A percentile compares a stretch with the other conserved stretches of the same genome.
phyloP scores from a whole-genome alignment of 148 eudicot genomes.

The Tetragonia tetragonoides region DNA sequence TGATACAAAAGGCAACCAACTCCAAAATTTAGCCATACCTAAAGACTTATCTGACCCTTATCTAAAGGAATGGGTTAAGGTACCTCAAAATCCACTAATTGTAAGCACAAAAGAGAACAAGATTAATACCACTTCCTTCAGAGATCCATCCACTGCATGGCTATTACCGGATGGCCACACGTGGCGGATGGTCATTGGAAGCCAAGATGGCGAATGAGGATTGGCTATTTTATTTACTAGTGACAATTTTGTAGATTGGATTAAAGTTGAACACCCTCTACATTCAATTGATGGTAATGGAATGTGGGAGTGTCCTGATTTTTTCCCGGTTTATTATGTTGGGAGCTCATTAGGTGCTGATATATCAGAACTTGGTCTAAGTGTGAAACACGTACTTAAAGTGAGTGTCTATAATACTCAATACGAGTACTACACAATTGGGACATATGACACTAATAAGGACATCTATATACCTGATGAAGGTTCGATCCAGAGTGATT shows the following conservation, averaged over 20 bases:
- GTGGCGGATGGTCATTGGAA: constrained; percentile 28
- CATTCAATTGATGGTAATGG: constrained; percentile 24
- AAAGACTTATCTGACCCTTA: constrained; percentile 47
- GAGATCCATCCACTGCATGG: constrained; percentile 57
- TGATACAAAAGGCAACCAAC: constrained; percentile 17
- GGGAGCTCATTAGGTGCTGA: constrained; percentile 30
- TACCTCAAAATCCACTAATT: constrained; percentile 39
- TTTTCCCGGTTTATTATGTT: constrained; percentile 35
- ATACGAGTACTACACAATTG: constrained; percentile 45
- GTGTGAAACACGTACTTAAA: constrained; percentile 46
- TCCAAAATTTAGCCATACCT: constrained; percentile 53
- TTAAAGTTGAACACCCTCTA: constrained; percentile 10
- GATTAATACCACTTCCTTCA: constrained; percentile 20
- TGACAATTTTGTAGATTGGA: constrained; percentile 31
- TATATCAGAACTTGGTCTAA: constrained; percentile 25
- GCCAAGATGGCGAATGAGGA: constrained; percentile 4
- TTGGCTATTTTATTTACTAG: constrained; percentile 33
- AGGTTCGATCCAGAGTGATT: constrained; percentile 30
- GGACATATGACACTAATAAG: constrained; percentile 33
- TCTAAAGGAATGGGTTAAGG: constrained; percentile 51
- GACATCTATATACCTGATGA: constrained; percentile 37
- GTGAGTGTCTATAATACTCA: constrained; percentile 29
- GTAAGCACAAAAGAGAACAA: constrained; percentile 7
- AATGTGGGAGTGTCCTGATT: constrained; percentile 43
- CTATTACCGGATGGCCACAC: constrained; percentile 24